Evolutionary conservation across 208 protist species (phyloP).

Genomic region (Naegleria lovaniensis): DNA sequence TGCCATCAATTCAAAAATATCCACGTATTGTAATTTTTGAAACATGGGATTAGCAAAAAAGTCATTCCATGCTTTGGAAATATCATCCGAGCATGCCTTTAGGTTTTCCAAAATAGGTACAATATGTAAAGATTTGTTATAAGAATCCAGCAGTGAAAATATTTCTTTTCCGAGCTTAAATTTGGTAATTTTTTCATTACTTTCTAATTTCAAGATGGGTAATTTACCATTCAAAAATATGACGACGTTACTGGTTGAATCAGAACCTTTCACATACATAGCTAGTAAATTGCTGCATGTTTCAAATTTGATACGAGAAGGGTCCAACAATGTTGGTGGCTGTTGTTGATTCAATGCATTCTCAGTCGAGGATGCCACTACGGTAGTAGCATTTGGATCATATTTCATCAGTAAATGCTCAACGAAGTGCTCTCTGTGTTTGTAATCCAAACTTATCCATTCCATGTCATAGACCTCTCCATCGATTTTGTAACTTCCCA

Average conservation of each 20-base stretch:
- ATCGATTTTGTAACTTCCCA: neutral
- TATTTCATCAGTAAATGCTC: neutral
- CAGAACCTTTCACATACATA: neutral
- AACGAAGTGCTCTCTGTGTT: neutral
- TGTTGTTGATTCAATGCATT: neutral
- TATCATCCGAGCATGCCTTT: neutral
- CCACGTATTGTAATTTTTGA: neutral
- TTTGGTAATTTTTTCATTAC: neutral
- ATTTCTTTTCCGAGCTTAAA: neutral
- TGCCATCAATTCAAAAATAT: neutral
- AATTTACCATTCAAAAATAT: neutral
- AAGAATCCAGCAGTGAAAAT: neutral
- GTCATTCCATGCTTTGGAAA: neutral
- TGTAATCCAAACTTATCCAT: neutral
- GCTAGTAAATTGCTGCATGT: neutral
- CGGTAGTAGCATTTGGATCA: neutral
- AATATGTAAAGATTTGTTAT: neutral
- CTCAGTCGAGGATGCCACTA: neutral
- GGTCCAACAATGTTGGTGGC: neutral
- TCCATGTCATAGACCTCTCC: neutral
- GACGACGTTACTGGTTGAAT: neutral
- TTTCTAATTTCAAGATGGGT: neutral
- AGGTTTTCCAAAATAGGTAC: neutral
- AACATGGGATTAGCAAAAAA: neutral
- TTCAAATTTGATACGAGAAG: neutral